These are phyloP conservation scores for Babesia ovata DNA, from an alignment of 169 alveolate species.

Conservation along the genomic window DNA sequence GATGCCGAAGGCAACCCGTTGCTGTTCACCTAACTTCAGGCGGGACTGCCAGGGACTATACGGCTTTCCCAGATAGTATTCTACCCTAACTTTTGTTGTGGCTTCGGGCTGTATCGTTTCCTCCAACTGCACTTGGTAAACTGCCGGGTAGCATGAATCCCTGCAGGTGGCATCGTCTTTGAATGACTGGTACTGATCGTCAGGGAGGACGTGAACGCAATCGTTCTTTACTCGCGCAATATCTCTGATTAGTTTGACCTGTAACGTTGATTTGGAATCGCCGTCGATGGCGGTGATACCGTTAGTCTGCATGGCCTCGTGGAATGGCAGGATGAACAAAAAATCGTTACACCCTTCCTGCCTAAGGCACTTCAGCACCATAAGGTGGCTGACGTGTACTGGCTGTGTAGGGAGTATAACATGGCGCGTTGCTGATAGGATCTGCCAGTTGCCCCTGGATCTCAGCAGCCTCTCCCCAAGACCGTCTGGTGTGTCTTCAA, in stretches of 20 bases:
- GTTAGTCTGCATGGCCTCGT: conserved; percentile 46
- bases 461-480: neutral
- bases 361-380: conserved; percentile 3
- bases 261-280: neutral
- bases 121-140: neutral
- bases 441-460: conserved; percentile 1
- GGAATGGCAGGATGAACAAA: conserved; percentile 27
- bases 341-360: conserved; percentile 7
- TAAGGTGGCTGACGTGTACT: neutral
- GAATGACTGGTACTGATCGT: neutral
- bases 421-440: conserved; percentile 5
- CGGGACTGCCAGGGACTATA: conserved; percentile 4
- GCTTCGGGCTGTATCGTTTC: neutral
- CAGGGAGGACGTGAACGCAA: neutral
- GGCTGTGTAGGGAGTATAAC: conserved; percentile 25
- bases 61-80: conserved; percentile 28
- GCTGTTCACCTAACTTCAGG: conserved; percentile 23
- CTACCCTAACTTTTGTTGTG: neutral
- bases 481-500: neutral
- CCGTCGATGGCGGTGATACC: neutral
- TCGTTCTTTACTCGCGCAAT: neutral
- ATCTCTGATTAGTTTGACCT: neutral
- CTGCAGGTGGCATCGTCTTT: neutral
- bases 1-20: conserved; percentile 16
- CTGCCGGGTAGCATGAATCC: conserved; percentile 23